Evolutionary conservation across 495 filamentous ascomycete species (phyloP), one percentile per base, ranked within the genome.

Genomic region (Neurospora africana): DNA sequence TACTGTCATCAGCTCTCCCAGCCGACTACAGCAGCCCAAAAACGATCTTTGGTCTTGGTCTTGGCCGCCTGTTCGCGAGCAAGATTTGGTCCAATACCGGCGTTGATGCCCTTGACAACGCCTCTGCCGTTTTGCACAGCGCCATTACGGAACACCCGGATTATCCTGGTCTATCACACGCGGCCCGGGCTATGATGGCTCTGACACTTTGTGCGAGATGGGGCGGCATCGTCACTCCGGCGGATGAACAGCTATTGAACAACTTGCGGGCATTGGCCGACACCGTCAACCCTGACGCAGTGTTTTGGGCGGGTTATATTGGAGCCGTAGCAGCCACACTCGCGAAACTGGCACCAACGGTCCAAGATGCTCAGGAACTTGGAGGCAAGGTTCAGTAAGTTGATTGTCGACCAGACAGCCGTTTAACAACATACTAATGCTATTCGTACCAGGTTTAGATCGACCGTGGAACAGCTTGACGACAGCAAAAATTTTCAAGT

Each of bases 201-300:
- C 81, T 97, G 2, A 86, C 91, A 3, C 86, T 95, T 15, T 93
- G 89, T 70, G 91, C 90, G 65, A 86, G 94, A 73, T 96, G 92
- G 87, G 91, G 90, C 17, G 89, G 87, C 8, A 84, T 87, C 71
- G 81, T 97, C 11, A 81, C 81, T 19, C 82, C 85, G 2, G 84
- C 85, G 33, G 84, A 88, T 71, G 76, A 78, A 61, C 75, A 78
- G 10, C 76, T 87, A 15, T 76, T 79, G 38, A 58, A 73, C 17
- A 82, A 81, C 68, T 75, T 88, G 4, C 79, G 79, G 30, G 76
- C 73, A 43, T 72, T 85, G 71, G 72, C 82, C 36, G 71, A 74
- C 43, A 72, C 71, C 17, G 72, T 76, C 9, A 76, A 79, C 72
- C 75, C 79, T 0, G 80, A 84, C 41, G 76, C 79, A 3, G 68